These are phyloP conservation scores for Fusarium kyushuense DNA, from an alignment of 2,329 filamentous ascomycete species.

Conservation along the genomic window DNA sequence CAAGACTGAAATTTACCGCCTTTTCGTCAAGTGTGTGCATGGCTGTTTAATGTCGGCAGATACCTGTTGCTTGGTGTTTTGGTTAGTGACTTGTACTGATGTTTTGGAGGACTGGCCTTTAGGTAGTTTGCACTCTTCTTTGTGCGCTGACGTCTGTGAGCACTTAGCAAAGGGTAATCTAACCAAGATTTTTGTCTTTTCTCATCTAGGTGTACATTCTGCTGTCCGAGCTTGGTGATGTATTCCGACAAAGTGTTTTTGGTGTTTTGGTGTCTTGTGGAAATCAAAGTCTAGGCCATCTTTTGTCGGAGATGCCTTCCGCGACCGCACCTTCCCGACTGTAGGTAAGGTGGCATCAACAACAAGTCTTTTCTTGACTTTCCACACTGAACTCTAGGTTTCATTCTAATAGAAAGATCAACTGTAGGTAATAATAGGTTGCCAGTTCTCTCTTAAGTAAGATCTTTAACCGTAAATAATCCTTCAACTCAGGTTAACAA, in stretches of 20 bases:
- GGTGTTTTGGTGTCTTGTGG: neutral
- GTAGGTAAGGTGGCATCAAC: neutral
- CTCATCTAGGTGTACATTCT: accelerated
- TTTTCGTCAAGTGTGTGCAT: neutral
- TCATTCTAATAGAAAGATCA: no score
- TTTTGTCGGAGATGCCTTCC: neutral
- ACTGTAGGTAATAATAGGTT: neutral
- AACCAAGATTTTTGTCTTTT: neutral
- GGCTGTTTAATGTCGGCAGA: neutral
- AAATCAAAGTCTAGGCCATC: neutral
- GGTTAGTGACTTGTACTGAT: neutral
- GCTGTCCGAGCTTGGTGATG: no score
- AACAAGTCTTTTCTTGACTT: no score
- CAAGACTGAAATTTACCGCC: neutral
- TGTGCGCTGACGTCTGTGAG: neutral
- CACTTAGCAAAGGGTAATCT: neutral
- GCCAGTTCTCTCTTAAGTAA: neutral
- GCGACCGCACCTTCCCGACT: neutral
- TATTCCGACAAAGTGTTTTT: neutral
- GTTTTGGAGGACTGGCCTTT: neutral
- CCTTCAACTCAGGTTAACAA: neutral
- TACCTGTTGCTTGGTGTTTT: neutral
- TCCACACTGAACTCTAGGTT: no score
- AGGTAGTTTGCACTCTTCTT: neutral
- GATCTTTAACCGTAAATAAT: neutral